Evolutionary conservation across 495 filamentous ascomycete species (phyloP).

Genomic region (Aspergillus panamensis): DNA sequence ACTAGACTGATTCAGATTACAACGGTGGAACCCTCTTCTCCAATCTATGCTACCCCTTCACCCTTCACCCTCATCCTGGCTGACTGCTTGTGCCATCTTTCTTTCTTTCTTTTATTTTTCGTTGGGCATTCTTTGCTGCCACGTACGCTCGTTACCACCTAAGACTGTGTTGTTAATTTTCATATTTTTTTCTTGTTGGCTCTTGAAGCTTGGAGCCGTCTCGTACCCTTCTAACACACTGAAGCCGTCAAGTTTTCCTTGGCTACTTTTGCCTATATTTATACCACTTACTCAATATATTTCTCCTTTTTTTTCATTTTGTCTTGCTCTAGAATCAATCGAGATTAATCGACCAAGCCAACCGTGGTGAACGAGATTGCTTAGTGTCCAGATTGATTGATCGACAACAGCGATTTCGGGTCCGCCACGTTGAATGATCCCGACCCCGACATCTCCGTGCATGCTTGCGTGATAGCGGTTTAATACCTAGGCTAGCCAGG

Average conservation of each 20-base stretch:
- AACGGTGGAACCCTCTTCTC: background rate
- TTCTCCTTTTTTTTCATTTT: background rate
- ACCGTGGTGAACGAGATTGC: constrained; percentile 1
- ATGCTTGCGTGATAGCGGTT: constrained; percentile 22
- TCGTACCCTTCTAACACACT: too few relatives aligned
- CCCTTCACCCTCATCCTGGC: background rate
- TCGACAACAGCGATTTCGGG: constrained; percentile 16
- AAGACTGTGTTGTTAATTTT: background rate
- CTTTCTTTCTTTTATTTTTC: background rate
- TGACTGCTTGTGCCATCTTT: background rate
- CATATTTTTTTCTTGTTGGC: background rate
- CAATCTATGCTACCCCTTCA: too few relatives aligned
- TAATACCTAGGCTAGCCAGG: constrained; percentile 19
- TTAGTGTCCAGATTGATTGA: constrained; percentile 13
- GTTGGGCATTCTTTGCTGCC: constrained; percentile 45
- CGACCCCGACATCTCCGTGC: constrained; percentile 12
- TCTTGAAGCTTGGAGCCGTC: background rate
- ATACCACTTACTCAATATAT: background rate
- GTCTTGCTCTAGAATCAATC: constrained; percentile 1
- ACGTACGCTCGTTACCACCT: constrained; percentile 54
- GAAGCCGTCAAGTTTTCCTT: too few relatives aligned
- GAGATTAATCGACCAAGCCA: background rate
- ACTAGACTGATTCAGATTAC: constrained; percentile 2
- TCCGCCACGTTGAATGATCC: constrained; percentile 21
- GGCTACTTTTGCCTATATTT: background rate